These are phyloP conservation scores for Microcyclosporella mali DNA, from an alignment of 2,329 filamentous ascomycete species.

Conservation along the genomic window DNA sequence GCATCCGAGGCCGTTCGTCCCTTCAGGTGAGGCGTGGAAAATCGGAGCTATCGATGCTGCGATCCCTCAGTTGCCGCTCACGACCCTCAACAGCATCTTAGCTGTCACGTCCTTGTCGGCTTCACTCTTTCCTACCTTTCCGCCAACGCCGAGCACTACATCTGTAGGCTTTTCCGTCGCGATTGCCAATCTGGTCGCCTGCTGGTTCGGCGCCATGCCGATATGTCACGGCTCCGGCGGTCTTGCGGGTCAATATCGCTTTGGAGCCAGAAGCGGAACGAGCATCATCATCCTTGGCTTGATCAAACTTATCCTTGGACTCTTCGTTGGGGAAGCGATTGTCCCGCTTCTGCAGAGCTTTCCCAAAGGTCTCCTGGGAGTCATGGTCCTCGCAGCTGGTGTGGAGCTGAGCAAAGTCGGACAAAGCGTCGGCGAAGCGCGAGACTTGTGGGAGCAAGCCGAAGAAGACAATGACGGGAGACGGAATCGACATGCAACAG, in stretches of 20 bases:
- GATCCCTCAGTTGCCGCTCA: constrained; percentile 82
- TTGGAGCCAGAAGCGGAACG: constrained; percentile 81
- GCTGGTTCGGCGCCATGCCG: constrained; percentile 93
- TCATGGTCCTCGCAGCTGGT: constrained; percentile 87
- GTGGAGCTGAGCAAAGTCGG: constrained; percentile 82
- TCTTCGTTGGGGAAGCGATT: constrained; percentile 69
- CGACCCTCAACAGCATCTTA: constrained; percentile 85
- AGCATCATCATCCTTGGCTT: constrained; percentile 73
- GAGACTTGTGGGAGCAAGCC: constrained; percentile 46
- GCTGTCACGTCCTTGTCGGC: constrained; percentile 73
- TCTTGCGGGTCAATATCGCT: constrained; percentile 82
- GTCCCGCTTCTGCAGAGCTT: constrained; percentile 64
- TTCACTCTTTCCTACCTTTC: constrained; percentile 61
- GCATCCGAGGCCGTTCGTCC: constrained; percentile 50
- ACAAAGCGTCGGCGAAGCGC: constrained; percentile 72
- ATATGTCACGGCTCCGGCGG: constrained; percentile 91
- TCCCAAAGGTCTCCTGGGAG: constrained; percentile 68
- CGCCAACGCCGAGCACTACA: constrained; percentile 61
- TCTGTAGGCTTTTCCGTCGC: constrained; percentile 75
- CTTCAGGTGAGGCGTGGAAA: constrained; percentile 43
- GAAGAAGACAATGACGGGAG: constrained; percentile 25
- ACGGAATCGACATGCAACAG: constrained; percentile 47
- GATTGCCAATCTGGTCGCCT: constrained; percentile 74
- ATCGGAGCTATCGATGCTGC: constrained; percentile 59
- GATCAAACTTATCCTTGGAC: constrained; percentile 68